These are phyloP conservation scores for Tilletia setariae DNA, from an alignment of 1,284 basidiomycete genomes.

Conservation along the genomic window DNA sequence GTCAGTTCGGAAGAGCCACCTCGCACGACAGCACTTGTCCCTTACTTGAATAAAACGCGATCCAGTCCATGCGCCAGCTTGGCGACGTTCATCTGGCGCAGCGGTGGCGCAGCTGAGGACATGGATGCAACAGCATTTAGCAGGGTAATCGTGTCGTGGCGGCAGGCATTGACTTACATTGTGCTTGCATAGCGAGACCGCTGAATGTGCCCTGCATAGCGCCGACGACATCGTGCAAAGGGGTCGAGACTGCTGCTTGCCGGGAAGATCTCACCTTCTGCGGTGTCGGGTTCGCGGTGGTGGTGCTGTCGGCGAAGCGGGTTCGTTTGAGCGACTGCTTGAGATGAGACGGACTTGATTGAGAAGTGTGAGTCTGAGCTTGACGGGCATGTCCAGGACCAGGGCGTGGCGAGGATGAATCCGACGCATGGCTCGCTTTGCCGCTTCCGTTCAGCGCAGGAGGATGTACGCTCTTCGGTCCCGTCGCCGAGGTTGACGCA, in stretches of 20 bases:
- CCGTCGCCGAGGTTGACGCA: not conserved
- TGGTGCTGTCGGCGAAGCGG: no score
- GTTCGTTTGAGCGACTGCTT: no score
- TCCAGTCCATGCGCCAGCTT: conserved; percentile 73
- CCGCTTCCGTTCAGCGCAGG: no score
- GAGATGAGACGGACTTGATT: no score
- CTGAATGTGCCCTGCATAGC: not conserved
- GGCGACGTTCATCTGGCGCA: conserved; percentile 61
- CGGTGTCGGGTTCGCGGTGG: no score
- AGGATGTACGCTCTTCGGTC: no score
- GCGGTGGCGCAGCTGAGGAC: conserved; percentile 28
- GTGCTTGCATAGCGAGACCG: not conserved
- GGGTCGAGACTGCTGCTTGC: not conserved
- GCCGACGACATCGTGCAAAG: not conserved
- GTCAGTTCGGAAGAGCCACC: no score
- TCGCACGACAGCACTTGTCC: not conserved
- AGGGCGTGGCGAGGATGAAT: not conserved
- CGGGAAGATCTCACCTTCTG: no score
- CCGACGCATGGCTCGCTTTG: no score
- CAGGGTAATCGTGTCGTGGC: not conserved
- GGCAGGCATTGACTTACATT: not conserved
- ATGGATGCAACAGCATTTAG: no score
- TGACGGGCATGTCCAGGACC: not conserved
- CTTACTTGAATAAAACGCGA: conserved; percentile 57
- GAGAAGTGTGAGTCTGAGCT: no score